These are phyloP conservation scores for Colletotrichum sp. DNA, from an alignment of 2,329 filamentous ascomycete species.

Conservation along the genomic window DNA sequence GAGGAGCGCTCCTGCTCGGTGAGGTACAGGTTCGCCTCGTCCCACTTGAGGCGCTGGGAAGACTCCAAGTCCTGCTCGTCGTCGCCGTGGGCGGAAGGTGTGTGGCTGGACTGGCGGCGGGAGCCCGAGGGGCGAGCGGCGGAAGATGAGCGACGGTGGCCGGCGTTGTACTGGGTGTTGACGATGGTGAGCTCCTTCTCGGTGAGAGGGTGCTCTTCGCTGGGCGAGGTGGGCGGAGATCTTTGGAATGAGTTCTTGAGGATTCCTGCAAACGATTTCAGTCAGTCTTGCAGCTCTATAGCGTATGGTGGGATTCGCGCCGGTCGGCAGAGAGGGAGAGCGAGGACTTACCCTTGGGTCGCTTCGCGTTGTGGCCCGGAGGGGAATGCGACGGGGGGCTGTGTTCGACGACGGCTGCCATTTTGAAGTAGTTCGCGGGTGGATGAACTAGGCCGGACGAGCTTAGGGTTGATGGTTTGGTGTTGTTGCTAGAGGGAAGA, in stretches of 20 bases:
- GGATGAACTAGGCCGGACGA: not conserved
- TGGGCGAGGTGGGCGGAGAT: slow-evolving; percentile 59
- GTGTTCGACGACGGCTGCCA: slow-evolving; percentile 44
- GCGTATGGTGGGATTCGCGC: not conserved
- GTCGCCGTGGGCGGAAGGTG: slow-evolving; percentile 47
- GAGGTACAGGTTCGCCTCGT: slow-evolving; percentile 96
- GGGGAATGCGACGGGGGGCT: slow-evolving; percentile 46
- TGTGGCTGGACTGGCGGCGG: slow-evolving; percentile 71
- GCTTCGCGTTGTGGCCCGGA: slow-evolving; percentile 42
- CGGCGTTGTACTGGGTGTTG: slow-evolving; percentile 95
- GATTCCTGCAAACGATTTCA: slow-evolving; percentile 66
- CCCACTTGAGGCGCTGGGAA: slow-evolving; percentile 90
- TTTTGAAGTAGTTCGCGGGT: slow-evolving; percentile 29
- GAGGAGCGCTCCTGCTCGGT: slow-evolving; percentile 94
- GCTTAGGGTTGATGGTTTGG: not conserved
- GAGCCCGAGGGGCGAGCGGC: slow-evolving; percentile 66
- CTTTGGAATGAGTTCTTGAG: slow-evolving; percentile 85
- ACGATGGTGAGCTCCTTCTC: slow-evolving; percentile 91
- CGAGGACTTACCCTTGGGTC: slow-evolving; percentile 48
- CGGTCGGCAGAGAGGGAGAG: not conserved
- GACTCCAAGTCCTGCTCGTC: slow-evolving; percentile 57
- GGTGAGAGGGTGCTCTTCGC: slow-evolving; percentile 57
- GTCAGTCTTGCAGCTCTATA: not conserved
- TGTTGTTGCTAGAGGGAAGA: not conserved
- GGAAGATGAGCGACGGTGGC: slow-evolving; percentile 83